Evolutionary conservation across 2,329 filamentous ascomycete genomes (phyloP), one percentile per base, ranked within the genome.

Genomic region (Xylaria sp.): DNA sequence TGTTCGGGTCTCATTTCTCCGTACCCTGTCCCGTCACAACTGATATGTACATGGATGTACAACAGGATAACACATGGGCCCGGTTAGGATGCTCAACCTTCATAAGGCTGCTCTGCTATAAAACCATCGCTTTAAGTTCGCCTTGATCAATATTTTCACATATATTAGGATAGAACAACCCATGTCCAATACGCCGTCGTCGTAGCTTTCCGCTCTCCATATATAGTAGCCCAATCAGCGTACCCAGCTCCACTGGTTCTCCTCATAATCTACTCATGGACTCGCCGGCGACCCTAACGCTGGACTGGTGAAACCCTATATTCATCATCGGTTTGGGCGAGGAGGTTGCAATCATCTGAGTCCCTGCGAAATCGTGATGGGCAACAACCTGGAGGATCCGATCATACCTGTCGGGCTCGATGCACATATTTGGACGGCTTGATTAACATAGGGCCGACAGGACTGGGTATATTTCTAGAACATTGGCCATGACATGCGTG

Each of bases 1-100:
- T 39, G 58, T 58, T 39, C 52, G 58, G 58, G 44, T 60, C 55
- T 56, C 26, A 49, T 60, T 53, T 58, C 55, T 55, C 58, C 57
- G 55, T 58, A 54, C 34, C 47, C 40, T 16, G 21, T 21, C 19
- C 42, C 49, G 39, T 4, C 55, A 48, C 48, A 47, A 38, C 42
- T 29, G 42, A 17, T 17, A 51, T 22, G 45, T 47, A 42, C 29
- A 41, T 43, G 34, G 50, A 39, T 20, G 26, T 20, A 47, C 43
- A 22, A 34, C 16, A 34, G 4, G 11, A 34, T 26, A 26, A 5
- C 24, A 26, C 24, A n/a, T n/a, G n/a, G n/a, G n/a, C n/a, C n/a
- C n/a, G n/a, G n/a, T n/a, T n/a, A n/a, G n/a, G n/a, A n/a, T n/a
- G n/a, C n/a, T n/a, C n/a, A n/a, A n/a, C n/a, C n/a, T 9, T 26